Percentiles rank a stretch among this genome's conserved stretches.
These are phyloP conservation scores for Botrytis pseudocinerea DNA, from an alignment of 2,329 filamentous ascomycete genomes.

Conservation along the genomic window DNA sequence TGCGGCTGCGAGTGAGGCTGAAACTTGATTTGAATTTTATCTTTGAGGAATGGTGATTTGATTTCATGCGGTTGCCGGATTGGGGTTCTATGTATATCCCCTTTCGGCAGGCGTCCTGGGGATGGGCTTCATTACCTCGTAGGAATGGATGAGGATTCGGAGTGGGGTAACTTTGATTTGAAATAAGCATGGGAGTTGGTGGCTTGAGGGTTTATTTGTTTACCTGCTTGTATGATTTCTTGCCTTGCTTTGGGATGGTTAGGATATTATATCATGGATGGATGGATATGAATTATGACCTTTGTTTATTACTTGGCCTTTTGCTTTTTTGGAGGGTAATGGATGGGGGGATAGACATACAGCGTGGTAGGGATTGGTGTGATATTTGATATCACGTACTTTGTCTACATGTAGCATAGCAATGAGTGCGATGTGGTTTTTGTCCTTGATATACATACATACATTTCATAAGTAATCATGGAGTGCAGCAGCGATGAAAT, in stretches of 20 bases:
- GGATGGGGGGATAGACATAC: neutral
- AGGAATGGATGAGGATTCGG: conserved; percentile 3
- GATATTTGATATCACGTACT: neutral
- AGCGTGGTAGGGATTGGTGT: neutral
- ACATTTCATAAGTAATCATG: neutral
- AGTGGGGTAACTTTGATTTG: conserved; percentile 7
- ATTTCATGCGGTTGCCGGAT: neutral
- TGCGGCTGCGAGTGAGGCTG: neutral
- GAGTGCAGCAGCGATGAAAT: neutral
- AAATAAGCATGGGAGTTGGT: conserved; percentile 7
- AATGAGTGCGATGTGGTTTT: neutral
- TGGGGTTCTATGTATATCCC: neutral
- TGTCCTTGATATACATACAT: neutral
- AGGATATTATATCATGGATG: conserved; percentile 18
- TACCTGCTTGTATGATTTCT: neutral
- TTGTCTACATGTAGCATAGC: neutral
- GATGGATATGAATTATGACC: conserved; percentile 12
- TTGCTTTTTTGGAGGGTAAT: conserved; percentile 1
- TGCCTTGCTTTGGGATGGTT: conserved; percentile 6
- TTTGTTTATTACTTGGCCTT: neutral
- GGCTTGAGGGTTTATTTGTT: neutral
- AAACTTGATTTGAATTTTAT: neutral
- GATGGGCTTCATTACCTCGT: neutral
- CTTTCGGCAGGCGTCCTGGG: conserved; percentile 1
- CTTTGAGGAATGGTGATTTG: neutral